A percentile compares a stretch with the other conserved stretches of the same genome.
These are phyloP conservation scores for Beauveria australis DNA, from an alignment of 2,329 filamentous ascomycete genomes.

Conservation along the genomic window DNA sequence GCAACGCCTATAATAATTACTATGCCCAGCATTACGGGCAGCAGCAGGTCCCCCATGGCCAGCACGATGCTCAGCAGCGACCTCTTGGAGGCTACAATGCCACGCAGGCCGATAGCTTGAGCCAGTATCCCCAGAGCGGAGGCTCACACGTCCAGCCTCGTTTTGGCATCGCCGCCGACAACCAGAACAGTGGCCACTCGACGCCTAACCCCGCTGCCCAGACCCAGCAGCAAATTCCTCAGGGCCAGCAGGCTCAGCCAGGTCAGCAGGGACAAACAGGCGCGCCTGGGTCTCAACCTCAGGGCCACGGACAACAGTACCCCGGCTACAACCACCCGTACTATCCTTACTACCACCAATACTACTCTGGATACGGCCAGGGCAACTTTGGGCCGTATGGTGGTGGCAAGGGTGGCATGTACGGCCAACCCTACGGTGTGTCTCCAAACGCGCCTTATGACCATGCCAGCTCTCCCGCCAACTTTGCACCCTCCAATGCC, in stretches of 20 bases:
- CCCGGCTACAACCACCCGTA: constrained; percentile 50
- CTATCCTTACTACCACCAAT: constrained; percentile 56
- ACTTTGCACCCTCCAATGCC: constrained; percentile 46
- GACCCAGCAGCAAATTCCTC: constrained; percentile 33
- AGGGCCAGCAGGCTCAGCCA: constrained; percentile 34
- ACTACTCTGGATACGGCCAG: constrained; percentile 48
- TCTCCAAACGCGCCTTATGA: constrained; percentile 50
- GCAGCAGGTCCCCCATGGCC: constrained; percentile 50
- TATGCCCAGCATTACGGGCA: constrained; percentile 56
- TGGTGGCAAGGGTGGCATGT: constrained; percentile 39
- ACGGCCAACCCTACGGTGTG: constrained; percentile 50
- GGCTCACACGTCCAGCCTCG: constrained; percentile 45
- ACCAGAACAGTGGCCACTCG: constrained; percentile 79
- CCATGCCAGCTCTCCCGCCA: constrained; percentile 45
- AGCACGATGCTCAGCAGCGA: constrained; percentile 73
- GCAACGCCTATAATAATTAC: constrained; percentile 73
- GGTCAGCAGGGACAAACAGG: constrained; percentile 40
- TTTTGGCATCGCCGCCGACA: constrained; percentile 53
- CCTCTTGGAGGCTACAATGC: constrained; percentile 67
- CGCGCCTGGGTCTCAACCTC: constrained; percentile 35
- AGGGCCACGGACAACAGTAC: constrained; percentile 38
- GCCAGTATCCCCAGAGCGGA: constrained; percentile 68
- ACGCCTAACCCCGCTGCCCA: constrained; percentile 73
- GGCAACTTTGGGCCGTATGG: constrained; percentile 44
- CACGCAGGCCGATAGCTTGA: constrained; percentile 54